A percentile compares a stretch with the other conserved stretches of the same genome.
Evolutionary conservation across 1,284 basidiomycete genomes (phyloP).

Genomic region (Lignosus rhinocerotis): DNA sequence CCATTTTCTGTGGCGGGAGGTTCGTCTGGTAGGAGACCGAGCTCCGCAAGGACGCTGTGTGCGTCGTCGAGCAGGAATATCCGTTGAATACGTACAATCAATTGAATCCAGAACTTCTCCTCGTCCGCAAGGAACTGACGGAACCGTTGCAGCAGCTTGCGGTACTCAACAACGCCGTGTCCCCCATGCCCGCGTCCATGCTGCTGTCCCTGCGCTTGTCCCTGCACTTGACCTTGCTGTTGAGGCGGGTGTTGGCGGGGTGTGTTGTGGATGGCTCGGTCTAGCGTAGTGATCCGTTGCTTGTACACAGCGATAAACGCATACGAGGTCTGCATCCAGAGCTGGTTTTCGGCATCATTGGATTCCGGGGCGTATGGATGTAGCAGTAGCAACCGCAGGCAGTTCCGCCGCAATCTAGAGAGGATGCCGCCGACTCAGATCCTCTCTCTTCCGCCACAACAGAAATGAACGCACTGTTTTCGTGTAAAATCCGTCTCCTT

Average conservation of each 20-base stretch:
- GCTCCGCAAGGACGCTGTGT: conserved; percentile 50
- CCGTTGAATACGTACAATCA: conserved; percentile 71
- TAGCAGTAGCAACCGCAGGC: conserved; percentile 74
- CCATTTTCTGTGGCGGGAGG: conserved; percentile 12
- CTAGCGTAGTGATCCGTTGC: conserved; percentile 67
- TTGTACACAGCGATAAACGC: conserved; percentile 85
- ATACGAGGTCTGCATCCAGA: conserved; percentile 94
- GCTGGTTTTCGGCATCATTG: conserved; percentile 77
- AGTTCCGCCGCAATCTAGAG: conserved; percentile 71
- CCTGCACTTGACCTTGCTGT: conserved; percentile 33
- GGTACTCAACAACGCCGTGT: conserved; percentile 72
- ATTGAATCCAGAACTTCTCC: conserved; percentile 83
- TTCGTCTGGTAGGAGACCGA: conserved; percentile 51
- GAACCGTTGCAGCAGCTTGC: conserved; percentile 86
- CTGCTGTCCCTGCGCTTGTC: conserved; percentile 22
- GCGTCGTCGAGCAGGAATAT: conserved; percentile 69
- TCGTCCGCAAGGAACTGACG: conserved; percentile 84
- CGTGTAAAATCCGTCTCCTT: conserved; percentile 83
- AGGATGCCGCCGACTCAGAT: conserved; percentile 12
- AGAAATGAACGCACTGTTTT: conserved; percentile 64
- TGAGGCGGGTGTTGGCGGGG: conserved; percentile 46
- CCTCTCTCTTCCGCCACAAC: neutral
- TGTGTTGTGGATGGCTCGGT: conserved; percentile 54
- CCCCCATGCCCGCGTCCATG: conserved; percentile 36
- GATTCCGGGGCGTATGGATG: conserved; percentile 77